A percentile compares a stretch with the other conserved stretches of the same genome.
Evolutionary conservation across 257 asterid species (phyloP).

Genomic region (Phtheirospermum japonicum): DNA sequence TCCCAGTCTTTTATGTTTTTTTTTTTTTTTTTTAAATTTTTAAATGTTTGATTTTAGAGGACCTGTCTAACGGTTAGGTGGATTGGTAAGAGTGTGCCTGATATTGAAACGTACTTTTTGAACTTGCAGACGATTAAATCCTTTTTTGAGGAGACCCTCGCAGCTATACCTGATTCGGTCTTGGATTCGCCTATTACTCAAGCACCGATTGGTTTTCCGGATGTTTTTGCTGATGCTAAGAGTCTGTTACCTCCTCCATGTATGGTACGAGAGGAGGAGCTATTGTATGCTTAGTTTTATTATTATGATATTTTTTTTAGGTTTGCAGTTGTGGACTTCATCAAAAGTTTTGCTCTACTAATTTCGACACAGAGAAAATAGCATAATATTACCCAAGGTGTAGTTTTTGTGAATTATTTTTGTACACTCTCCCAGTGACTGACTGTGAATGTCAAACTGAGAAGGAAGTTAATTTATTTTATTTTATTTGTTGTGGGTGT

Average conservation of each 20-base stretch:
- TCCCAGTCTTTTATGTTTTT: too few species aligned
- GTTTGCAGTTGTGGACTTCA: slow-evolving; percentile 11
- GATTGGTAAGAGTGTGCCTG: too few species aligned
- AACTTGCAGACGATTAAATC: slow-evolving; percentile 61
- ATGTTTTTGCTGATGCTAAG: slow-evolving; percentile 58
- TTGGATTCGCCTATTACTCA: slow-evolving; percentile 63
- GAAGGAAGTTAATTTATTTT: too few species aligned
- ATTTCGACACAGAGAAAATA: too few species aligned
- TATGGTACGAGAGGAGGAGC: slow-evolving; percentile 50
- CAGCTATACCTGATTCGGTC: slow-evolving; percentile 63
- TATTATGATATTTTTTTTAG: neutral
- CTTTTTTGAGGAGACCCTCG: slow-evolving; percentile 70
- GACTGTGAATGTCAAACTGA: neutral
- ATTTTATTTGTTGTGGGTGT: too few species aligned
- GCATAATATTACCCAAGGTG: too few species aligned
- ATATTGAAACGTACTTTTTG: neutral
- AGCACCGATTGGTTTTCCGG: slow-evolving; percentile 37
- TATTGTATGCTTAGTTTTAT: slow-evolving; percentile 55
- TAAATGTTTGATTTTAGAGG: too few species aligned
- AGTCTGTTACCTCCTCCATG: slow-evolving; percentile 62
- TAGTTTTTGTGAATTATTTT: neutral
- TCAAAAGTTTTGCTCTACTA: slow-evolving; percentile 16
- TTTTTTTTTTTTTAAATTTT: too few species aligned
- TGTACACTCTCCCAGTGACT: neutral
- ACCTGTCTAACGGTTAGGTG: too few species aligned